A percentile compares a stretch with the other conserved stretches of the same genome.
phyloP scores from a whole-genome alignment of 2,329 filamentous ascomycete genomes.

The Phaeomoniella chlamydospora region DNA sequence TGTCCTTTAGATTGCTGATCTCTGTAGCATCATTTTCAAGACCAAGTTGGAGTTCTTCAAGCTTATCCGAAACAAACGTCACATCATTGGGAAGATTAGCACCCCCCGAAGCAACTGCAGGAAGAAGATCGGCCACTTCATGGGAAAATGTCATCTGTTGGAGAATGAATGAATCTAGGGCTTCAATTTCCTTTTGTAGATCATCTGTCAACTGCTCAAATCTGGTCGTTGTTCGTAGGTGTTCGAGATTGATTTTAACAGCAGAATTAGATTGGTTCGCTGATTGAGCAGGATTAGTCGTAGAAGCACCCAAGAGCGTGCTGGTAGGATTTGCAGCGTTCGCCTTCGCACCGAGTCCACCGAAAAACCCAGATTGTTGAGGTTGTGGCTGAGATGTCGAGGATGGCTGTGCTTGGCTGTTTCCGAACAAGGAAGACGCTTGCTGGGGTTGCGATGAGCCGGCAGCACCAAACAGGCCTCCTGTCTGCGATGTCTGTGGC shows the following conservation, averaged over 20 bases:
- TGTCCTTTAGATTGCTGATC: conserved; percentile 40
- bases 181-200: conserved; percentile 62
- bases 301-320: conserved; percentile 23
- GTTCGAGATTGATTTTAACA: conserved; percentile 63
- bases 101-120: conserved; percentile 47
- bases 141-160: conserved; percentile 60
- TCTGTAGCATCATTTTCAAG: conserved; percentile 48
- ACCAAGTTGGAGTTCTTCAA: conserved; percentile 48
- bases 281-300: conserved; percentile 20
- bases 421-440: neutral
- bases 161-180: conserved; percentile 67
- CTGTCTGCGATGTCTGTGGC: conserved; percentile 7
- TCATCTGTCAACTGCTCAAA: conserved; percentile 81
- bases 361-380: conserved; percentile 4
- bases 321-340: neutral
- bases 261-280: conserved; percentile 48
- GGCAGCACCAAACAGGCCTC: conserved; percentile 9
- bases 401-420: conserved; percentile 1
- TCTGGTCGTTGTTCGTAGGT: conserved; percentile 73
- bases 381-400: conserved; percentile 4
- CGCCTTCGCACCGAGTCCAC: no score
- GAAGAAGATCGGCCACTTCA: conserved; percentile 59
- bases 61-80: conserved; percentile 44
- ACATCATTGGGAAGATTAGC: conserved; percentile 52
- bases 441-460: conserved; percentile 5